These are phyloP conservation scores for Syncephalis fuscata DNA, from an alignment of 371 early-diverging fungal genomes.

Conservation along the genomic window DNA sequence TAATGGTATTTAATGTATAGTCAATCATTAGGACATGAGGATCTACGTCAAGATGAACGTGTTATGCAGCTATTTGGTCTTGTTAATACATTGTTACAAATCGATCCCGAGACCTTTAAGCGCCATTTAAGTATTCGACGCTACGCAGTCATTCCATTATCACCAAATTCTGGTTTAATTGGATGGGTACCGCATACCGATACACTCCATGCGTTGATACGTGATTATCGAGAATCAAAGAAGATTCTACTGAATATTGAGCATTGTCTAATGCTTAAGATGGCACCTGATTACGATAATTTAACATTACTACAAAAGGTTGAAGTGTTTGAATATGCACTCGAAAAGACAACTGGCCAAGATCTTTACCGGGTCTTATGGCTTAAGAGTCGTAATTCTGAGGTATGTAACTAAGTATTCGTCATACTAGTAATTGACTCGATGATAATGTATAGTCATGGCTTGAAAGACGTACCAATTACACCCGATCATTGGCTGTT, in stretches of 20 bases:
- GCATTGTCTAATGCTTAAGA: not conserved
- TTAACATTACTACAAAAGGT: not conserved
- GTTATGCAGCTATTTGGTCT: constrained; percentile 89
- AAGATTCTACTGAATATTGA: not conserved
- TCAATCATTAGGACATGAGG: constrained; percentile 39
- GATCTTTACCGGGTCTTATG: constrained; percentile 25
- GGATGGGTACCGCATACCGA: constrained; percentile 85
- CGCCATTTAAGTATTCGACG: constrained; percentile 77
- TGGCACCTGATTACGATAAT: not conserved
- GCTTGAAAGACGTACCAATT: constrained; percentile 54
- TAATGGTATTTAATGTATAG: no score
- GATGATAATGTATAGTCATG: constrained; percentile 78
- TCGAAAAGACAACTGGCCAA: not conserved
- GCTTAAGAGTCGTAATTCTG: constrained; percentile 20
- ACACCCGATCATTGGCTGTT: constrained; percentile 76
- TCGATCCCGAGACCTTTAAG: constrained; percentile 46
- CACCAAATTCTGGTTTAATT: constrained; percentile 87
- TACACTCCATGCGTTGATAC: not conserved
- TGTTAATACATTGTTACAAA: constrained; percentile 76
- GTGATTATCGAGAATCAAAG: not conserved
- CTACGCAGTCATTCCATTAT: constrained; percentile 91
- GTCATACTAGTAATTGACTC: constrained; percentile 69
- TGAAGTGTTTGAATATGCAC: not conserved
- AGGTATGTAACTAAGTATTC: constrained; percentile 55
- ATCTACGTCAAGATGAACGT: constrained; percentile 93